phyloP scores from a whole-genome alignment of 495 filamentous ascomycete species.

The Annulohypoxylon moriforme region DNA sequence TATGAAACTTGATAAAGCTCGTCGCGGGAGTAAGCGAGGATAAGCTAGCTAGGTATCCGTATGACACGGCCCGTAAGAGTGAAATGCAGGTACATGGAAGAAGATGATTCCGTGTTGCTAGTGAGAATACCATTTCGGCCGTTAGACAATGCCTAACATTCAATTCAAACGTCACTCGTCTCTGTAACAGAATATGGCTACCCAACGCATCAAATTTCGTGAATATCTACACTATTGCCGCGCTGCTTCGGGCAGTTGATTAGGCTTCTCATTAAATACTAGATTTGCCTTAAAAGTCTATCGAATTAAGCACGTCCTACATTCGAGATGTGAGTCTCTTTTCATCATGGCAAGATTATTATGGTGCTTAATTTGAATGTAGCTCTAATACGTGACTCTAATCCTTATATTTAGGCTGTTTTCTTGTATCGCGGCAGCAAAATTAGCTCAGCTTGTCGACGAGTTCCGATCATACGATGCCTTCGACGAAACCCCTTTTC shows the following conservation, averaged over 20 bases:
- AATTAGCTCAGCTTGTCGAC: not conserved
- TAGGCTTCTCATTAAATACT: not conserved
- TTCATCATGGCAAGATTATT: not conserved
- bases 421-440: not conserved
- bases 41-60: not conserved
- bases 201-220: not conserved
- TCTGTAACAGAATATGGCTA: not conserved
- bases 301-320: not conserved
- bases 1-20: slow-evolving; percentile 6
- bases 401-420: not conserved
- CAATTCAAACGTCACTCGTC: not conserved
- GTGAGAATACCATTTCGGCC: too few relatives aligned
- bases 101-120: not conserved
- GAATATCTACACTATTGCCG: too few relatives aligned
- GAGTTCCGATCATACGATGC: slow-evolving; percentile 2
- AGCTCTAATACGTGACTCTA: not conserved
- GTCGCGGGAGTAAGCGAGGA: slow-evolving; percentile 19
- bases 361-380: not conserved
- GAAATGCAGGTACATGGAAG: not conserved
- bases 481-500: not conserved
- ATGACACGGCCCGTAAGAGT: not conserved
- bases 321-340: not conserved
- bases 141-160: not conserved
- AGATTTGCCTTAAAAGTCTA: not conserved
- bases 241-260: not conserved